Percentiles rank a stretch among this genome's conserved stretches.
Conservation (phyloP, 208 protist species). For the Lotmaria passim region DNA sequence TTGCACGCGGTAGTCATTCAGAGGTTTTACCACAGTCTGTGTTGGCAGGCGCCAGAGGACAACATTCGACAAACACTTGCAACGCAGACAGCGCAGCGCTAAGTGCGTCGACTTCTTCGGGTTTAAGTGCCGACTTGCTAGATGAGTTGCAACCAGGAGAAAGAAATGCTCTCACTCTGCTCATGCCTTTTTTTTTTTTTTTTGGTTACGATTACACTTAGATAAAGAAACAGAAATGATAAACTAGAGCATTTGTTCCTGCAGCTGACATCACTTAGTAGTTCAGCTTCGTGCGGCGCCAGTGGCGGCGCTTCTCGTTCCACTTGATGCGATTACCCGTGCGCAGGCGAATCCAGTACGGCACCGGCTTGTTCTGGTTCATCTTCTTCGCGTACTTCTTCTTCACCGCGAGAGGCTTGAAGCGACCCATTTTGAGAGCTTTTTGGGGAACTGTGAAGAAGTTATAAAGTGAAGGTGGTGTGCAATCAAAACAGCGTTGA, state of each 20-base stretch:
- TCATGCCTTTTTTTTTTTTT: constrained; percentile 26
- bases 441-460: constrained; percentile 27
- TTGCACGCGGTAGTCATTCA: too few relatives aligned
- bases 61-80: background rate
- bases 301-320: constrained; percentile 96
- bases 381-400: constrained; percentile 95
- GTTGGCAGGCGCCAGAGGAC: too few relatives aligned
- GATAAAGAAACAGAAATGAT: constrained; percentile 18
- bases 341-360: constrained; percentile 93
- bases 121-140: too few relatives aligned
- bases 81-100: too few relatives aligned
- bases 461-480: background rate
- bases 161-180: too few relatives aligned
- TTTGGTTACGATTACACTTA: constrained; percentile 12
- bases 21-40: too few relatives aligned
- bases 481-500: background rate
- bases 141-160: too few relatives aligned
- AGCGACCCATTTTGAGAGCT: constrained; percentile 75
- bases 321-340: constrained; percentile 94
- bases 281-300: constrained; percentile 95
- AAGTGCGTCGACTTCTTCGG: too few relatives aligned
- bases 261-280: constrained; percentile 55
- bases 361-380: constrained; percentile 94
- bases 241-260: constrained; percentile 13
- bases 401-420: constrained; percentile 93